Base-by-base conservation (phyloP, 805 yeast species). In the Dipodascus geniculatus region DNA sequence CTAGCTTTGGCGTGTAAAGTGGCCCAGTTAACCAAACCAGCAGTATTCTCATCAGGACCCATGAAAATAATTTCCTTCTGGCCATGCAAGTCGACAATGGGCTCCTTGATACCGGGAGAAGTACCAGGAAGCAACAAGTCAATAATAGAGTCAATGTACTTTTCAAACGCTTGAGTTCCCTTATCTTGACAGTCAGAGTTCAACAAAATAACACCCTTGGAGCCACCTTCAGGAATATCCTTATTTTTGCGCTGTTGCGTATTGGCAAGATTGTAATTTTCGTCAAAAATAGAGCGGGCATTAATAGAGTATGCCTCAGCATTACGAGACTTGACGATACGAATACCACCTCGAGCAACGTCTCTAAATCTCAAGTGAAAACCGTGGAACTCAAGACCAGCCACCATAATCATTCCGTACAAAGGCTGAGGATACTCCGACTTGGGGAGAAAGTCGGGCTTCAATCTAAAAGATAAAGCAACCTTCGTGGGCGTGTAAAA, bases 1-100 rank as follows among this genome's bases (percentile, higher is more conserved):
- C 99, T 83, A 54, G 73, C 71, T 63, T 85, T 81, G 23, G 99
- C 98, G 67, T 91, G 98, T 61, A 82, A 71, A 23, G 98, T 93
- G 9, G 99, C 98, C 98, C 98, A 91, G 69, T 93, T 90, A 52
- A 89, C 96, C 64, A 86, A 83, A 22, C 84, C 85, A 20, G 99
- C 98, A 52, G 98, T 90, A 68, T 96, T 95, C 76, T 91, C 99
- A 72, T 91, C 99, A n/a, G 99, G 99, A 53, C 99, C 99, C 83
- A 91, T 85, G 70, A 87, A 91, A 61, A 93, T 74, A 62, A 93
- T 91, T 74, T 91, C 99, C 51, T 86, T 87, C 64, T 85, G 78
- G 54, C 81, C 80, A 67, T 87, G 83, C 54, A 87, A 74, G 67
- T 91, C 98, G 52, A 91, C 90, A 66, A 89, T 84, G 54, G 80